Evolutionary conservation across 306 rosid genomes (phyloP).

Genomic region (Crotalaria pallida): DNA sequence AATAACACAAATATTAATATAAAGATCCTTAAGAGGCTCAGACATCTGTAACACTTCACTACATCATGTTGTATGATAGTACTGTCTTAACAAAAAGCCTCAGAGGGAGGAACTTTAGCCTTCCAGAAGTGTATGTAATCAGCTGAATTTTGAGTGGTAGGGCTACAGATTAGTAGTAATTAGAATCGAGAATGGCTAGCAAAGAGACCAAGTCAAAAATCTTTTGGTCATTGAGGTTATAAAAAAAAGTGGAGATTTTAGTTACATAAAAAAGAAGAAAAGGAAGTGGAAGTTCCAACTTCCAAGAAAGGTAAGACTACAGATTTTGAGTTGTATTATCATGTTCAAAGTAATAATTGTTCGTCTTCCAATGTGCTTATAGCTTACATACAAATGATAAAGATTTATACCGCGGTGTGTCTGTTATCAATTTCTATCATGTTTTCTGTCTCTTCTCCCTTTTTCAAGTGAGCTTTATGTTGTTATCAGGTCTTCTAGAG

Average conservation of each 20-base stretch:
- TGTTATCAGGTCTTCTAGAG: not conserved
- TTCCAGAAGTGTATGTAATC: not conserved
- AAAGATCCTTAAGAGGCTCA: not conserved
- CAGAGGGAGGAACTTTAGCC: not conserved
- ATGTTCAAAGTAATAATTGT: not conserved
- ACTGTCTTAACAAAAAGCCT: not conserved
- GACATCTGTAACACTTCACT: not conserved
- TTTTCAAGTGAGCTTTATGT: not conserved
- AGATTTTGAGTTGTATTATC: not conserved
- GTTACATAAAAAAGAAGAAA: too few relatives aligned
- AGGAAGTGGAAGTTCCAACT: not conserved
- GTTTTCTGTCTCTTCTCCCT: not conserved
- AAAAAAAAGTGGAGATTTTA: not conserved
- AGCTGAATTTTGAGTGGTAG: not conserved
- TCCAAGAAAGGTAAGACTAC: not conserved
- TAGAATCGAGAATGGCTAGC: not conserved
- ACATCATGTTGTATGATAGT: not conserved
- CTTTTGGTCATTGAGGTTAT: not conserved
- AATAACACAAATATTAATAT: not conserved
- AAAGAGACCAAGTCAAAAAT: not conserved
- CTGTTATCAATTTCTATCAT: not conserved
- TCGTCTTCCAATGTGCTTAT: not conserved
- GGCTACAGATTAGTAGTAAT: not conserved
- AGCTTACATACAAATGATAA: not conserved
- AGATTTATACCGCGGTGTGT: not conserved